Base-by-base conservation (phyloP, 495 filamentous ascomycete species). In the Podospora sp. region DNA sequence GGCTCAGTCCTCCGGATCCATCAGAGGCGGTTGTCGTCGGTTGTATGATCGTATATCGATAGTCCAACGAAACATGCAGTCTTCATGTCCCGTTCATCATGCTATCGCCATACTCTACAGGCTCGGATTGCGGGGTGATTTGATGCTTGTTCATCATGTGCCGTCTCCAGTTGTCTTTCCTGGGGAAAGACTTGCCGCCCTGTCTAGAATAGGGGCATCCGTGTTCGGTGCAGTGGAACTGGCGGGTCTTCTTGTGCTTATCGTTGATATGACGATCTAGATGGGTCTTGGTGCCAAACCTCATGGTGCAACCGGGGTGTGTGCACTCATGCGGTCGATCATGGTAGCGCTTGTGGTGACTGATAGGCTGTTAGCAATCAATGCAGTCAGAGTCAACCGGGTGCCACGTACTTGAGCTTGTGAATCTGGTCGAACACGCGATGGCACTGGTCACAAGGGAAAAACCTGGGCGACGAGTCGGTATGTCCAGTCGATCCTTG, bases 191-290 rank as follows among this genome's bases (percentile, higher is more conserved):
- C 56, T 83, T 83, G 61, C 80, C 77, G 9, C 82, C 82, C 24
- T 70, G 68, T 40, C 73, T 76, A 24, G 78, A 83, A 62, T 79
- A 84, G n/a, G 76, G 73, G 68, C 82, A 84, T 7, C 78, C 78
- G 5, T 73, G 71, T 14, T 78, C 71, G 9, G 74, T 81, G 72
- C 82, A 84, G 66, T 81, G 78, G 35, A 81, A 83, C 52, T 79
- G 78, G 63, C 80, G 80, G n/a, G 79, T 77, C 73, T 83, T 84
- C 53, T 69, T 62, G 71, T 84, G 82, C 69, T 80, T 78, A 66
- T 84, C 82, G 69, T 84, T 84, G 74, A 83, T 78, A 71, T 84
- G 82, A 7, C 82, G 80, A 56, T 82, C 79, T 22, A 84, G 74
- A 63, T 84, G 82, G 40, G 82, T 84, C 65, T 83, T 82, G n/a